Evolutionary conservation across 345 rosid genomes (phyloP), one percentile per base, ranked within the genome.

Genomic region (Camelina hispida): DNA sequence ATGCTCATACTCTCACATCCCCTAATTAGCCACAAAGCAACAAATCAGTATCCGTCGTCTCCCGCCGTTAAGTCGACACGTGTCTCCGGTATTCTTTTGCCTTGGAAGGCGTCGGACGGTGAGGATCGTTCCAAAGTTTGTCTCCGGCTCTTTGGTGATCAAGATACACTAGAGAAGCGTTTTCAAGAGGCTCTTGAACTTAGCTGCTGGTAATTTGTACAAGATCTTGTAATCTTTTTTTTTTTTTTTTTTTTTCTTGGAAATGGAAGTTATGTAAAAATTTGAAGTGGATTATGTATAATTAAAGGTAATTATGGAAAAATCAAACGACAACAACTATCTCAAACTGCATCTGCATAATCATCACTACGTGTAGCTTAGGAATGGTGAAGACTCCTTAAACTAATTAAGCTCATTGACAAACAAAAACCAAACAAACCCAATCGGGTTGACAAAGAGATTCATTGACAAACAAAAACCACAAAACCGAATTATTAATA

Each of bases 1-100:
- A 89, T 87, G 93, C 80, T 89, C 28, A 81, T 69, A 23, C 85
- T 87, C 14, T 76, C 82, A 23, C 74, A 70, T 63, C 69, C 81
- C 68, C 61, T 66, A 2, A 1, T 71, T 25, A 75, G 58, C 42
- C 37, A 70, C 57, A 69, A 72, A 52, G 8, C 80, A 32, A 38
- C 44, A 13, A 6, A 77, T 48, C 81, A 42, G 47, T 55, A 71
- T 16, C 20, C 72, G 0, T 9, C 80, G 1, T 12, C 81, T 4
- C 25, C 79, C 2, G 1, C 68, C 0, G 6, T 55, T 46, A 70
- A 56, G 37, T 28, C 18, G 50, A 32, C 62, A 69, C 40, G 55
- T 62, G 1, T 14, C 76, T 18, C 53, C 12, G 13, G 20, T 67
- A 3, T 46, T 50, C 37, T 23, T 15, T 61, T 5, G 15, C 47